Conservation (phyloP, 2,329 filamentous ascomycete genomes). For the Pyrenochaeta sp. region DNA sequence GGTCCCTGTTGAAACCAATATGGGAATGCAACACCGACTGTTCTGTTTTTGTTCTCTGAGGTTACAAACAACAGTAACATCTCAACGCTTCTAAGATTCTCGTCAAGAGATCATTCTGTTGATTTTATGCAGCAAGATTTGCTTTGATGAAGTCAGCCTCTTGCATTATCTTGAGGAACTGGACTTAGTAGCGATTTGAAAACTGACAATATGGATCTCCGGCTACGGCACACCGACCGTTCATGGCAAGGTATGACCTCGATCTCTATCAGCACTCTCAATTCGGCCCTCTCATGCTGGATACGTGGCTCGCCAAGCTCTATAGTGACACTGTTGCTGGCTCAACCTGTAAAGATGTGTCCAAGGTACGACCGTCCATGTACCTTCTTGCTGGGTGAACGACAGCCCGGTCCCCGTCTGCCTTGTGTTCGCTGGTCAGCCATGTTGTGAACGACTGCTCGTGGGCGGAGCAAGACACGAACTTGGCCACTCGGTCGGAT, state of each 20-base stretch:
- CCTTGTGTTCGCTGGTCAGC: constrained; percentile 12
- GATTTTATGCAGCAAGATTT: too few species aligned
- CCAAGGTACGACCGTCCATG: constrained; percentile 8
- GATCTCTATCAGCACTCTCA: constrained; percentile 1
- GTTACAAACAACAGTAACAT: too few species aligned
- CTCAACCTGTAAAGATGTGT: constrained; percentile 8
- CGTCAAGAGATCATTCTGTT: too few species aligned
- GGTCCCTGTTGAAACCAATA: not conserved
- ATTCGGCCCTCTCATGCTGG: not conserved
- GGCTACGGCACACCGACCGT: too few species aligned
- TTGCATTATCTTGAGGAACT: too few species aligned
- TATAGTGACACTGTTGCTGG: constrained; percentile 1
- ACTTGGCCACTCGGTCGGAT: not conserved
- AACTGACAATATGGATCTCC: too few species aligned
- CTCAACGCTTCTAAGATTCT: too few species aligned
- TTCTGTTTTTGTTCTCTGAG: too few species aligned
- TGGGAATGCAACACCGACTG: too few species aligned
- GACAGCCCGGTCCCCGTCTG: constrained; percentile 10
- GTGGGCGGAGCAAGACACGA: constrained; percentile 1
- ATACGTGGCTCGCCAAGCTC: constrained; percentile 2
- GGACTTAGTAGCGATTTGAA: too few species aligned
- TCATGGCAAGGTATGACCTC: constrained; percentile 8
- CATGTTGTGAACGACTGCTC: constrained; percentile 2
- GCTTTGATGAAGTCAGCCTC: too few species aligned
- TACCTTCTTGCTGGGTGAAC: constrained; percentile 4